A percentile compares a stretch with the other conserved stretches of the same genome.
phyloP scores from a whole-genome alignment of 257 asterid genomes.

The Sherardia arvensis region DNA sequence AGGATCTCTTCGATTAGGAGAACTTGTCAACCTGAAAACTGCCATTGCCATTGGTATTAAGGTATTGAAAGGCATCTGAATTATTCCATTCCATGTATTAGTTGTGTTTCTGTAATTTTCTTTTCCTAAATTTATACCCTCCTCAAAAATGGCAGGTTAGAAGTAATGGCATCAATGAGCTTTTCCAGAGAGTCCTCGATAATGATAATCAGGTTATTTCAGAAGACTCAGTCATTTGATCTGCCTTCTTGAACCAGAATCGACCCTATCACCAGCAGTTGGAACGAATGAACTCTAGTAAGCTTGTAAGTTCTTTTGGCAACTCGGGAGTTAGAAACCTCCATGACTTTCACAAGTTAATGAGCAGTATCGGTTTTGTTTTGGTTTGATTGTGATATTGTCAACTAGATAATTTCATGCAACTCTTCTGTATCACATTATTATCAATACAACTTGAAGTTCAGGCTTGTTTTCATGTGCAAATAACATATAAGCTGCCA shows the following conservation, averaged over 20 bases:
- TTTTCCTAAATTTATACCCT: neutral
- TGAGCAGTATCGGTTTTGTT: neutral
- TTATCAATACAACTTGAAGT: neutral
- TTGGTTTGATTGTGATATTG: neutral
- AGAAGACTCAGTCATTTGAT: neutral
- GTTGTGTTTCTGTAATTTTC: neutral
- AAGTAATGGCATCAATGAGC: constrained; percentile 45
- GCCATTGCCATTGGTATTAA: constrained; percentile 78
- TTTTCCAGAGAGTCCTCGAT: constrained; percentile 16
- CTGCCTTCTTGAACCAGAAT: neutral
- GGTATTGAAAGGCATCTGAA: constrained; percentile 23
- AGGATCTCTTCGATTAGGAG: constrained; percentile 76
- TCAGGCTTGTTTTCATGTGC: neutral
- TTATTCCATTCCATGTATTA: neutral
- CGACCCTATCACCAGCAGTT: neutral
- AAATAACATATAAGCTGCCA: neutral
- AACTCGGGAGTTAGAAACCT: neutral
- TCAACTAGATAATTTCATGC: neutral
- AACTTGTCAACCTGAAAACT: constrained; percentile 65
- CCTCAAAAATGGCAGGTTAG: constrained; percentile 44
- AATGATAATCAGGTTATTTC: constrained; percentile 7
- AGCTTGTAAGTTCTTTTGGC: neutral
- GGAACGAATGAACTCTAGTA: neutral
- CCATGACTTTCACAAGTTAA: neutral
- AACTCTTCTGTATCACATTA: neutral